These are phyloP conservation scores for Symbiodinium natans DNA, from an alignment of 73 alveolate genomes.

Conservation along the genomic window DNA sequence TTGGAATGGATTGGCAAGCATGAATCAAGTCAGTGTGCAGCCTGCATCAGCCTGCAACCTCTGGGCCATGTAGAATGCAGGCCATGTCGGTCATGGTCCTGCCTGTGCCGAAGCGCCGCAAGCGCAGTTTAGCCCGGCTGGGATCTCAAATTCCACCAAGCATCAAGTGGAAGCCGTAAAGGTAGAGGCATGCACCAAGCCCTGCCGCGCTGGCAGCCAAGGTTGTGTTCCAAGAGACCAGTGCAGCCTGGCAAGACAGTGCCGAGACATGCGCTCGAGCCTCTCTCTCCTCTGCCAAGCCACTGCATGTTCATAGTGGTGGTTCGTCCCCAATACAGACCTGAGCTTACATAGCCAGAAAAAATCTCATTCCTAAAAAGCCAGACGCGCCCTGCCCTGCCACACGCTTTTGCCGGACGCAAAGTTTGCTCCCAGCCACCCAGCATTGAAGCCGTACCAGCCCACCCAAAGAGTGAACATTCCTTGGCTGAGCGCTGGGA, in stretches of 20 bases:
- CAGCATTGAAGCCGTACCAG: constrained; percentile 89
- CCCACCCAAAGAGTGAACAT: constrained; percentile 85
- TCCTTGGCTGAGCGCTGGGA: no score
- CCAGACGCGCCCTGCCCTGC: no score
- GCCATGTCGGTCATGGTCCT: neutral
- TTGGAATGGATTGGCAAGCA: neutral
- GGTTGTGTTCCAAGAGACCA: constrained; percentile 77
- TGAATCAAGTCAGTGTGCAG: no score
- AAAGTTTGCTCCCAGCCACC: constrained; percentile 1
- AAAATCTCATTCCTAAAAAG: no score
- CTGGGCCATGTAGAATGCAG: no score
- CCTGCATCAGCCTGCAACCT: neutral
- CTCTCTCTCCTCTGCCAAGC: neutral
- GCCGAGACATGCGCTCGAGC: neutral
- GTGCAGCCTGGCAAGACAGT: constrained; percentile 1
- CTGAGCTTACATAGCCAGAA: neutral
- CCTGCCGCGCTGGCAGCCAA: constrained; percentile 71
- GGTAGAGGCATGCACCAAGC: constrained; percentile 68
- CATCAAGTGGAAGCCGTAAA: constrained; percentile 56
- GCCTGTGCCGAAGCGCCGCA: no score
- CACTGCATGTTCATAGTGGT: neutral
- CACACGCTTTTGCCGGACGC: neutral
- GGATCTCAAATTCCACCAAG: neutral
- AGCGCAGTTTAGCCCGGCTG: no score
- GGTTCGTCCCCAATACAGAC: neutral